Base-by-base conservation (phyloP, 2,329 filamentous ascomycete genomes). In the Pyrenophora graminea region DNA sequence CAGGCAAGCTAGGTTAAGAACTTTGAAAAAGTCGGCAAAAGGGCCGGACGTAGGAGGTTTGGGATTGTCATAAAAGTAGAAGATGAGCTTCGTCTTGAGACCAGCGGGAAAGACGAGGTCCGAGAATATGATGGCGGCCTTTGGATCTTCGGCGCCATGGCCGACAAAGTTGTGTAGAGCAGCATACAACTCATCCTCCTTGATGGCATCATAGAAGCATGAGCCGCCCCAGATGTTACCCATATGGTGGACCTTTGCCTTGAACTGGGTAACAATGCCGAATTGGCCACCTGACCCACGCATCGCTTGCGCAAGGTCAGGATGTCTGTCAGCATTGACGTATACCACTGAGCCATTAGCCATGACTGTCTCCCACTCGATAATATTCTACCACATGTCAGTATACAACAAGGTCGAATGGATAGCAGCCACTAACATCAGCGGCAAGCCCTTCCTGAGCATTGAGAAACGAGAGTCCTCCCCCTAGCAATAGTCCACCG, bases 141-240 rank as follows among this genome's bases (percentile, higher is more conserved):
- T 67, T 8, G 59, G 56, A n/a, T 67, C 61, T 9, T 56, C 46
- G 12, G 64, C 65, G 8, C 60, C 62, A 3, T 55, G 52, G 4
- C 62, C 58, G 1, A 66, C 54, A 36, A 72, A 74, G 13, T 68
- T 55, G 51, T 75, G 71, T 13, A 74, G 55, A 5, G 68, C 68
- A 23, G 58, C 59, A 50, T 66, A 69, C n/a, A 76, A 56, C 27
- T 64, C 59, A 8, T 66, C 58, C 0, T 62, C 59, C 21, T 73
- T 54, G 7, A 38, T 53, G 3, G 39, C 50, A 21, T 56, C 61
- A 54, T 75, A 77, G n/a, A 69, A 43, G 3, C 72, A 66, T 4
- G 59, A 59, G 2, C 75, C 74, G 12, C 74, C 75, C 72, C 73
- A 77, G 17, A 76, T 66, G 40, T 73, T 48, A 19, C 62, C 70